Evolutionary conservation across 129 eudicot species (phyloP), one percentile per base, ranked within the genome.

Genomic region (Centella asiatica): DNA sequence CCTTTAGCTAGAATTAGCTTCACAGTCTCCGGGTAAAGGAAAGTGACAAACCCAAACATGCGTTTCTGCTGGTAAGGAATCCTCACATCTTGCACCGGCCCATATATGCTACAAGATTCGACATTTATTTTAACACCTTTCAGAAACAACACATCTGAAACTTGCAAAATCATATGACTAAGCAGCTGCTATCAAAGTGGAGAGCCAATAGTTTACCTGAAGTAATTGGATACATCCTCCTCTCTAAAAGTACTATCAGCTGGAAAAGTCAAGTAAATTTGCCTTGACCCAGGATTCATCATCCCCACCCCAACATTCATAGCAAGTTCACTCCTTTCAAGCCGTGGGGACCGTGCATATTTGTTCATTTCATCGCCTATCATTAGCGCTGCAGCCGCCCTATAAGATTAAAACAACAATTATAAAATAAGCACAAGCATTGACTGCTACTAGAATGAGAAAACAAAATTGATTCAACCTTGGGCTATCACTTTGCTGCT

Each of bases 81-180:
- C 78, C 95, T 77, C 74, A 86, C 95, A 73, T 86, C 95, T 83
- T 83, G 90, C 57, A 86, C 95, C 3, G 95, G 90, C 57, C 95
- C 95, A 27, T 61, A 86, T 50, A 75, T 86, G 54, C 95, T 58
- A 32, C 24, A 2, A 34, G n/a, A 58, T 20, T 23, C 45, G 20
- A 58, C 45, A 58, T 4, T 34, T 58, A 18, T 9, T 9, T n/a
- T n/a, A n/a, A n/a, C n/a, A 34, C 33, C 18, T 15, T 83, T 9
- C 57, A 64, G 61, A 53, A 70, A 63, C 13, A 39, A 42, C 19
- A 3, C 1, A 26, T 42, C 4, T 9, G 5, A 8, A 18, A 44
- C 34, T 45, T 2, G 26, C 44, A 22, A 22, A 7, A 56, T 17
- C n/a, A 22, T 10, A 31, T 3, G 15, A 23, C 0, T 15, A n/a